Evolutionary conservation across 176 grass and related monocot genomes (phyloP).

Genomic region (Urochloa ruziziensis): DNA sequence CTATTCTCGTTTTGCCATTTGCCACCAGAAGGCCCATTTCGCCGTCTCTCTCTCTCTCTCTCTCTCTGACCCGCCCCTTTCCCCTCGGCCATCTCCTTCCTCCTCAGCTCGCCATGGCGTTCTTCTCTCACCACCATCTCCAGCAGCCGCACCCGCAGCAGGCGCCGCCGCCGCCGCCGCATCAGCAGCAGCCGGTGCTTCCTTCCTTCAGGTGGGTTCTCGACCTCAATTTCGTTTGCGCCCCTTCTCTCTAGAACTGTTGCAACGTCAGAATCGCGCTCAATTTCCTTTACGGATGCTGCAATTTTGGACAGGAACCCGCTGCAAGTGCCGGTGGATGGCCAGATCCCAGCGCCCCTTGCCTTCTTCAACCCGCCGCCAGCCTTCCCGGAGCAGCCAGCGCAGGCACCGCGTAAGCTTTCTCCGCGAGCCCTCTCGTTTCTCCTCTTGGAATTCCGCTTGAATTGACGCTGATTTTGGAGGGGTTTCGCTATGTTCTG

Average conservation of each 20-base stretch:
- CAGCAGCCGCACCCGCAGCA: conserved; percentile 58
- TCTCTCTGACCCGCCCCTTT: conserved; percentile 13
- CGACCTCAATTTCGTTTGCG: conserved; percentile 26
- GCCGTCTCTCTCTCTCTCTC: neutral
- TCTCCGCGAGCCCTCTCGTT: neutral
- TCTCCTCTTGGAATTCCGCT: conserved; percentile 3
- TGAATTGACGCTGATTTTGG: conserved; percentile 32
- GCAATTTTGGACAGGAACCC: conserved; percentile 60
- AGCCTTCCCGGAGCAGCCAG: conserved; percentile 72
- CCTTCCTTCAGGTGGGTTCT: conserved; percentile 55
- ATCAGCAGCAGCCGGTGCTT: conserved; percentile 49
- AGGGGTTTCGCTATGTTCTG: conserved; percentile 23
- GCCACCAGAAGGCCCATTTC: conserved; percentile 11
- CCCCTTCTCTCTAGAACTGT: neutral
- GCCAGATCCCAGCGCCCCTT: conserved; percentile 72
- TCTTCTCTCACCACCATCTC: conserved; percentile 74
- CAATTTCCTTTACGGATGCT: conserved; percentile 38
- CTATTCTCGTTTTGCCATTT: neutral
- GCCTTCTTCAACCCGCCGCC: conserved; percentile 68
- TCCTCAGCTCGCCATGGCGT: conserved; percentile 59
- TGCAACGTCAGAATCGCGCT: neutral
- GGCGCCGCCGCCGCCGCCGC: conserved; percentile 29
- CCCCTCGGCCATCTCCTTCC: conserved; percentile 3
- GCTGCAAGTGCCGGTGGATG: conserved; percentile 73
- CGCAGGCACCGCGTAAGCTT: conserved; percentile 66